Conservation (phyloP, 108 stramenopile species). For the Fistulifera pelliculosa region DNA sequence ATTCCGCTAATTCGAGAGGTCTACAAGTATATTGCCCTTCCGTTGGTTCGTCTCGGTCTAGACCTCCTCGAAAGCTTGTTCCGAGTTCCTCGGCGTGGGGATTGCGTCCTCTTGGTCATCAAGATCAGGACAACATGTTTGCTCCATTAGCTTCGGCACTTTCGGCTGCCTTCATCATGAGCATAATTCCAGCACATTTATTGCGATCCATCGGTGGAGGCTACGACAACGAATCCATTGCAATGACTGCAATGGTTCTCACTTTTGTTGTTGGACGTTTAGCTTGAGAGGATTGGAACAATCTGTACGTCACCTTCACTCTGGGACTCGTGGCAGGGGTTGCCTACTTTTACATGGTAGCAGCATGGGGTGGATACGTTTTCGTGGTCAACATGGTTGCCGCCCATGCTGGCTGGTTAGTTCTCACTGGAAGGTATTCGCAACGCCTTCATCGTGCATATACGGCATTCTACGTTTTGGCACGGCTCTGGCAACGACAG, state of each 20-base stretch:
- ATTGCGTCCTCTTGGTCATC: not conserved
- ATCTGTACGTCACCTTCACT: constrained; percentile 9
- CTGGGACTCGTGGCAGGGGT: constrained; percentile 46
- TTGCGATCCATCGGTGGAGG: constrained; percentile 86
- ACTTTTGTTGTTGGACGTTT: constrained; percentile 88
- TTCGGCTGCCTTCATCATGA: constrained; percentile 66
- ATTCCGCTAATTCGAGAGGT: constrained; percentile 43
- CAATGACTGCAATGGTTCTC: constrained; percentile 84
- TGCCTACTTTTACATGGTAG: constrained; percentile 95
- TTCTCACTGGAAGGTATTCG: constrained; percentile 77
- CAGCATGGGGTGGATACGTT: constrained; percentile 98
- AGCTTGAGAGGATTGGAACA: constrained; percentile 24
- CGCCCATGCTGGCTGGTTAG: constrained; percentile 68
- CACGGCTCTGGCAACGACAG: constrained; percentile 82
- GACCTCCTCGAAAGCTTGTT: constrained; percentile 1
- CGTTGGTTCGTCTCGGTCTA: constrained; percentile 24
- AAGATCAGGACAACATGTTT: not conserved
- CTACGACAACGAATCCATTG: constrained; percentile 96
- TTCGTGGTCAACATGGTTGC: constrained; percentile 97
- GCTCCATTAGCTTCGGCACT: constrained; percentile 36
- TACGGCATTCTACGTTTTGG: constrained; percentile 88
- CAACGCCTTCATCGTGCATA: constrained; percentile 84
- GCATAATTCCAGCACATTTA: constrained; percentile 82
- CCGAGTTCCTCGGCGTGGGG: not conserved
- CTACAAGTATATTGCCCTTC: constrained; percentile 16